Conservation (phyloP, 768 basidiomycete species). For the Phanerodontia chrysosporium region DNA sequence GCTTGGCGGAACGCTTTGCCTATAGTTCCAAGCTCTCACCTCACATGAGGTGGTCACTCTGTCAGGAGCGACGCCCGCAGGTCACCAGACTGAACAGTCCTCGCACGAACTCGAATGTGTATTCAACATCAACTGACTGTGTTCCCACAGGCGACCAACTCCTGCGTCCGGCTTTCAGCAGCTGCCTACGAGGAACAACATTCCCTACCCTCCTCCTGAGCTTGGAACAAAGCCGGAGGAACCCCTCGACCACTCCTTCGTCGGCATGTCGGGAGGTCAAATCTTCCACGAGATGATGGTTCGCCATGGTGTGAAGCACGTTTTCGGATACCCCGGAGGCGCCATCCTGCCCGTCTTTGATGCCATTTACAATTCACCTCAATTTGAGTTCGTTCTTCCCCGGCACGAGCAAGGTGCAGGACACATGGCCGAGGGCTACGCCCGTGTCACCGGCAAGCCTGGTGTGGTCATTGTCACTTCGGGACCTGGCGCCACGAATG, state of each 20-base stretch:
- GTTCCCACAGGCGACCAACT: conserved; percentile 49
- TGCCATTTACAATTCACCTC: conserved; percentile 93
- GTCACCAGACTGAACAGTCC: not conserved
- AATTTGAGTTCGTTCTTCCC: conserved; percentile 94
- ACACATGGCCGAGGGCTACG: conserved; percentile 99
- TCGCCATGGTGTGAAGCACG: conserved; percentile 90
- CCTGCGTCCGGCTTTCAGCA: conserved; percentile 56
- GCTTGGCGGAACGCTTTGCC: not conserved
- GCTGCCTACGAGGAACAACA: conserved; percentile 38
- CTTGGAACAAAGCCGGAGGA: conserved; percentile 37
- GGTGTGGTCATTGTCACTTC: conserved; percentile 98
- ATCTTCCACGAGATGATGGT: conserved; percentile 99
- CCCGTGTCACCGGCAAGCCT: conserved; percentile 94
- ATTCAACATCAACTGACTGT: not conserved
- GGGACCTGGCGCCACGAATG: conserved; percentile 96
- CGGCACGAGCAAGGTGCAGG: conserved; percentile 98
- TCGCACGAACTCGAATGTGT: not conserved
- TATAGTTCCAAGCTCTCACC: not conserved
- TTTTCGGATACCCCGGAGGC: conserved; percentile 97
- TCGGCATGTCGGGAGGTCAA: conserved; percentile 92
- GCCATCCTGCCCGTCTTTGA: conserved; percentile 99
- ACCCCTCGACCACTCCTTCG: conserved; percentile 76
- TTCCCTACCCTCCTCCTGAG: conserved; percentile 32
- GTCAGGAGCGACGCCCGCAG: not conserved
- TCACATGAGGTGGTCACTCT: not conserved